A percentile compares a stretch with the other conserved stretches of the same genome.
Conservation (phyloP, 805 yeast species). For the Pichia deserticola region DNA sequence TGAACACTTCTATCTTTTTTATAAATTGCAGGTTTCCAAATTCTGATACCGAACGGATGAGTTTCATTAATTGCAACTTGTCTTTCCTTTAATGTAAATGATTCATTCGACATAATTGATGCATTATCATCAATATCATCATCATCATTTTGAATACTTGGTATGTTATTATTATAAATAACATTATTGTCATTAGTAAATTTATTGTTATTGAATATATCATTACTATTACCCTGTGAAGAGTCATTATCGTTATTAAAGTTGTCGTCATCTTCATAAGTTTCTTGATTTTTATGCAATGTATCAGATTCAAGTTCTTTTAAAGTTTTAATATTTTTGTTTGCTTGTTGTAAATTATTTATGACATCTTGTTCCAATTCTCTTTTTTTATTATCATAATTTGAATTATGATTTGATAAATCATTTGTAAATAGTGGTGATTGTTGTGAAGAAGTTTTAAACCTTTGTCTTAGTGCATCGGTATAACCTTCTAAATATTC, state of each 20-base stretch:
- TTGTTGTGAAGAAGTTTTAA: constrained; percentile 13
- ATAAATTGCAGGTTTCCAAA: constrained; percentile 97
- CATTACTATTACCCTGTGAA: too few species aligned
- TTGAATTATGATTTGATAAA: constrained; percentile 18
- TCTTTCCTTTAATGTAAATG: constrained; percentile 82
- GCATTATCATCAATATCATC: constrained; percentile 30
- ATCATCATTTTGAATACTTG: background rate
- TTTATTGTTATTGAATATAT: too few species aligned
- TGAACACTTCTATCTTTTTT: constrained; percentile 91
- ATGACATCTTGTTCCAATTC: constrained; percentile 26
- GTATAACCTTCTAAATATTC: constrained; percentile 66
- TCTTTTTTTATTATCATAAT: constrained; percentile 13
- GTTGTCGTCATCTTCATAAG: background rate
- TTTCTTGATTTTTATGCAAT: constrained; percentile 10
- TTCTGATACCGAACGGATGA: constrained; percentile 96
- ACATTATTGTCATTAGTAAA: background rate
- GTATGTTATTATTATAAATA: background rate
- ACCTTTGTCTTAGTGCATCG: constrained; percentile 53
- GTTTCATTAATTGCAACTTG: constrained; percentile 95
- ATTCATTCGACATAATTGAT: constrained; percentile 53
- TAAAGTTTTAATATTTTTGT: constrained; percentile 20
- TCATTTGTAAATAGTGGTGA: background rate
- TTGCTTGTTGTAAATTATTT: constrained; percentile 16
- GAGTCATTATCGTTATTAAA: too few species aligned
- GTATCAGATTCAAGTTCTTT: constrained; percentile 26